phyloP scores from a whole-genome alignment of 768 basidiomycete species.

The Russula earlei region DNA sequence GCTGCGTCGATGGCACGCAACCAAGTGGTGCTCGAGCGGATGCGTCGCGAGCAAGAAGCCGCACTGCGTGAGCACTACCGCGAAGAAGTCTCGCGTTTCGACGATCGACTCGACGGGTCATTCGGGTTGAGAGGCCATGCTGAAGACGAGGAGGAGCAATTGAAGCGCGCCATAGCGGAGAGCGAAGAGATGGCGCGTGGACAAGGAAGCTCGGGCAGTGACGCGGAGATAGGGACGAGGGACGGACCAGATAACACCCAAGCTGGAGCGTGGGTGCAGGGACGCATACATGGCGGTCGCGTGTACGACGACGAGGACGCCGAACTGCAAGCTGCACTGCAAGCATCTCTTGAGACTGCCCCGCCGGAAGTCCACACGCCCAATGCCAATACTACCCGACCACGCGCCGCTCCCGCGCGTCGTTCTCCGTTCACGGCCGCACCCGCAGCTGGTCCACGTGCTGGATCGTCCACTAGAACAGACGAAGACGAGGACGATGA shows the following conservation, averaged over 20 bases:
- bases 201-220: slow-evolving; percentile 14
- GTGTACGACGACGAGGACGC: slow-evolving; percentile 84
- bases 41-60: slow-evolving; percentile 54
- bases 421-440: slow-evolving; percentile 3
- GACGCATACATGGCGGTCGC: slow-evolving; percentile 25
- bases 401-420: slow-evolving; percentile 12
- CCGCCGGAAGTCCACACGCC: slow-evolving; percentile 41
- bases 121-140: slow-evolving; percentile 18
- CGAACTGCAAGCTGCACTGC: slow-evolving; percentile 79
- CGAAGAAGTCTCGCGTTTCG: slow-evolving; percentile 29
- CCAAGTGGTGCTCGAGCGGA: slow-evolving; percentile 20
- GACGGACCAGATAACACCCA: background rate
- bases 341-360: slow-evolving; percentile 63
- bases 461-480: background rate
- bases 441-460: background rate
- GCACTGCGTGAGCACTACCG: slow-evolving; percentile 37
- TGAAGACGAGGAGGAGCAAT: slow-evolving; percentile 48
- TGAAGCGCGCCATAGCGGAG: slow-evolving; percentile 52
- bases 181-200: slow-evolving; percentile 41
- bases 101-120: background rate
- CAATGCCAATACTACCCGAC: slow-evolving; percentile 10
- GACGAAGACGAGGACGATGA: background rate
- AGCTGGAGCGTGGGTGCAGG: background rate
- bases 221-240: slow-evolving; percentile 19
- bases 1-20: slow-evolving; percentile 19